These are phyloP conservation scores for Phylloporus rhodoxanthus DNA, from an alignment of 768 basidiomycete species.

Conservation along the genomic window DNA sequence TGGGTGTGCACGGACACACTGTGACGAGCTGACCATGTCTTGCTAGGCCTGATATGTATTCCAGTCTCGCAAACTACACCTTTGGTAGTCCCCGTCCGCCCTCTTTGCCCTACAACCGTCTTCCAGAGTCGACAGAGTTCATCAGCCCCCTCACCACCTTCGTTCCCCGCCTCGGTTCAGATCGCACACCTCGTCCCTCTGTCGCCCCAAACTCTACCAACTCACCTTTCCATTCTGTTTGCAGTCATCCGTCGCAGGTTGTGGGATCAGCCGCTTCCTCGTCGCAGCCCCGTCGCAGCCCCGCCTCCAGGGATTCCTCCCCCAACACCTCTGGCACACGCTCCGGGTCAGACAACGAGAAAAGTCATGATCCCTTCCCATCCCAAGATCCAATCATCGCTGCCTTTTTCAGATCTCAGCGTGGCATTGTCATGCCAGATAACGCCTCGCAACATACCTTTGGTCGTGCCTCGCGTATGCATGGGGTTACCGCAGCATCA, in stretches of 20 bases:
- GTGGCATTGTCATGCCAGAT: slow-evolving; percentile 32
- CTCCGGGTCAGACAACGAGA: slow-evolving; percentile 27
- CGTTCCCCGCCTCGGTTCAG: slow-evolving; percentile 21
- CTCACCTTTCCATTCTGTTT: slow-evolving; percentile 10
- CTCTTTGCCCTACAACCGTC: slow-evolving; percentile 9
- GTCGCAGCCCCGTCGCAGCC: slow-evolving; percentile 13
- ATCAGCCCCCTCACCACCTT: slow-evolving; percentile 35
- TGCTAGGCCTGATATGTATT: slow-evolving; percentile 27
- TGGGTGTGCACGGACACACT: not conserved
- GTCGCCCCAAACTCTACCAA: slow-evolving; percentile 20
- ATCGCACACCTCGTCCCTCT: slow-evolving; percentile 44
- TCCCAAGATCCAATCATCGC: slow-evolving; percentile 27
- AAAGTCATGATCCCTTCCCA: slow-evolving; percentile 35
- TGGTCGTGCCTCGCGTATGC: slow-evolving; percentile 36
- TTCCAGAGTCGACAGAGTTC: slow-evolving; percentile 12
- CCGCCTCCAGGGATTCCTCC: slow-evolving; percentile 3
- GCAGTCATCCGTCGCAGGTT: slow-evolving; percentile 33
- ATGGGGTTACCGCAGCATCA: slow-evolving; percentile 16
- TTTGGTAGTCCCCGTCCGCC: slow-evolving; percentile 33
- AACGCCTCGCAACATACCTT: slow-evolving; percentile 46
- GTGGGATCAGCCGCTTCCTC: slow-evolving; percentile 23
- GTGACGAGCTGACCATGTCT: not conserved
- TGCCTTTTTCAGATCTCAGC: slow-evolving; percentile 15
- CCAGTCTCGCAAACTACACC: slow-evolving; percentile 36
- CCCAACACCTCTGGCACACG: slow-evolving; percentile 5